Base-by-base conservation (phyloP, 768 basidiomycete genomes). In the Vishniacozyma victoriae region DNA sequence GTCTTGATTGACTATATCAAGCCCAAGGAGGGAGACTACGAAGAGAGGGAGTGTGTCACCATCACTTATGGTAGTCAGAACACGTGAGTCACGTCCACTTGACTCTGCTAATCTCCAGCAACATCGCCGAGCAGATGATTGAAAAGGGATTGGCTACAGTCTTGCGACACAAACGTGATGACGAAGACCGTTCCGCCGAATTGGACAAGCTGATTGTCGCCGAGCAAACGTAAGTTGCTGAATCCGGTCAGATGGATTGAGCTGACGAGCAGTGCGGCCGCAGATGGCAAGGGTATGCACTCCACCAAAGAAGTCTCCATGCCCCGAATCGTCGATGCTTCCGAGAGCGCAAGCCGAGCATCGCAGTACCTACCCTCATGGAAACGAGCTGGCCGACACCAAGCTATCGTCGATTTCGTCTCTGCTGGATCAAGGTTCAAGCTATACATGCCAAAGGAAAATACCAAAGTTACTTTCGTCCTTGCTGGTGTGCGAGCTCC, bases 181-280 rank as follows among this genome's bases (percentile, higher is more conserved):
- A 97, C 64, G 93, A 97, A 71, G 87, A 92, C 60, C 81, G 92
- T 39, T 92, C 92, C n/a, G 79, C 85, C 5, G 93, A 96, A 66
- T 89, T 90, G 57, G 95, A 99, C 75, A 91, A 89, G 74, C 76
- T 97, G 36, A 90, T 96, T 79, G 82, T 84, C 23, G 95, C 91
- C 6, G 93, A 99, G 71, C 89, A 92, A 75, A 75, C 75, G 90
- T 92, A 60, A 73, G 86, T 77, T 3, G 37, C 26, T 26, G 22
- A 35, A 11, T 16, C 2, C 38, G 11, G 9, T 15, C 7, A 35
- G 19, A 33, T 36, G 11, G 38, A 33, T 35, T 52, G 60, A 44
- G 58, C 27, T 52, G 46, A 42, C 22, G 11, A 47, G 19, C 59
- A 93, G 89, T 23, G 92, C 92, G 31, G 78, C 79, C 1, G 64